A percentile compares a stretch with the other conserved stretches of the same genome.
Evolutionary conservation across 148 eudicot species (phyloP).

Genomic region (Rhododendron henanense): DNA sequence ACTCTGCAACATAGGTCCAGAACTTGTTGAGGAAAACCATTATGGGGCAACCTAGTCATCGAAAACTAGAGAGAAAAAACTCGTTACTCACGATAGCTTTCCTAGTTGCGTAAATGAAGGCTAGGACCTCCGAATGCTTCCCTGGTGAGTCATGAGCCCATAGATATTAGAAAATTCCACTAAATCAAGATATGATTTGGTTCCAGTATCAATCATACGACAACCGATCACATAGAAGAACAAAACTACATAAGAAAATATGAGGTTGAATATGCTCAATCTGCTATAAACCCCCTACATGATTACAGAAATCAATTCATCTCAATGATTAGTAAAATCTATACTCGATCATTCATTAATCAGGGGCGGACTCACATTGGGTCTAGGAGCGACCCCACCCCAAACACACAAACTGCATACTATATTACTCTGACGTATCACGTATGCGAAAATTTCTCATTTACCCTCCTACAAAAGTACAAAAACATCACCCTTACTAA

Average conservation of each 20-base stretch:
- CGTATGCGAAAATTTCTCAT: not conserved
- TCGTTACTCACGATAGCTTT: not conserved
- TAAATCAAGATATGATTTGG: not conserved
- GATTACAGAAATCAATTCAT: not conserved
- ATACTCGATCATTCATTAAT: not conserved
- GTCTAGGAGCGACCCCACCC: not conserved
- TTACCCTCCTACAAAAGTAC: not conserved
- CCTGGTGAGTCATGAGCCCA: not conserved
- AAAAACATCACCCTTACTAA: not conserved
- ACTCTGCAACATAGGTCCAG: not conserved
- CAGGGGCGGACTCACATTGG: not conserved
- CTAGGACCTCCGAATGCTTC: not conserved
- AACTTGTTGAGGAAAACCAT: not conserved
- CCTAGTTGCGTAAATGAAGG: not conserved
- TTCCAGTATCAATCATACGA: not conserved
- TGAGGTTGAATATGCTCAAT: not conserved
- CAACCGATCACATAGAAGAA: not conserved
- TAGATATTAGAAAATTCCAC: not conserved
- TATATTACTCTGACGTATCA: not conserved
- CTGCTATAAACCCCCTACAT: not conserved
- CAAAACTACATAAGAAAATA: not conserved
- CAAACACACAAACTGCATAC: too few relatives aligned
- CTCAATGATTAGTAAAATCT: not conserved
- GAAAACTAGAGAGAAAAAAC: not conserved
- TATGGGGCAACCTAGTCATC: not conserved